Evolutionary conservation across 2,329 filamentous ascomycete species (phyloP).

Genomic region (Cytospora schulzeri): DNA sequence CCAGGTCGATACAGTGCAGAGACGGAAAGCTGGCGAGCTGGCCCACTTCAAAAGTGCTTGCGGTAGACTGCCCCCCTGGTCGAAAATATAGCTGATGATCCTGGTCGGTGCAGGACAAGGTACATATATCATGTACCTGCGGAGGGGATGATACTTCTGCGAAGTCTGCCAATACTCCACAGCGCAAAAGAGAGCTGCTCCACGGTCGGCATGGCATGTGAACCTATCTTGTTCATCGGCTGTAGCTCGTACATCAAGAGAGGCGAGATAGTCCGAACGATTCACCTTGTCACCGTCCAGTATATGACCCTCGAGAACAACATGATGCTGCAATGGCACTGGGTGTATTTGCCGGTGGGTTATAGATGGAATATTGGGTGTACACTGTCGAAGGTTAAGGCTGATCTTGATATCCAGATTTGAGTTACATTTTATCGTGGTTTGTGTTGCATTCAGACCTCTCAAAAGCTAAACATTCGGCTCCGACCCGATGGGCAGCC

Average conservation of each 20-base stretch:
- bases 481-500: neutral
- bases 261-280: neutral
- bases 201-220: neutral
- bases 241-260: neutral
- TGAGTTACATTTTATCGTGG: neutral
- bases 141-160: neutral
- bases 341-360: neutral
- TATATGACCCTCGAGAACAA: neutral
- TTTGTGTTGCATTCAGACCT: neutral
- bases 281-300: neutral
- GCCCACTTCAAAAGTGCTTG: constrained; percentile 12
- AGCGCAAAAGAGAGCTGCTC: neutral
- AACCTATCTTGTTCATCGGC: neutral
- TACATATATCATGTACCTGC: neutral
- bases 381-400: neutral
- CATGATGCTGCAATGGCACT: neutral
- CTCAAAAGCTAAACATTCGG: neutral
- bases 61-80: constrained; percentile 1
- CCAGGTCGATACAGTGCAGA: constrained; percentile 12
- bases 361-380: neutral
- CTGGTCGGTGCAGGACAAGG: neutral
- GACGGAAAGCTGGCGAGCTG: constrained; percentile 22
- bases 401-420: neutral
- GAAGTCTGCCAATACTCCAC: neutral
- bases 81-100: neutral